Evolutionary conservation across 352 stramenopile genomes (phyloP).

Genomic region (Paralagenidium karlingii): DNA sequence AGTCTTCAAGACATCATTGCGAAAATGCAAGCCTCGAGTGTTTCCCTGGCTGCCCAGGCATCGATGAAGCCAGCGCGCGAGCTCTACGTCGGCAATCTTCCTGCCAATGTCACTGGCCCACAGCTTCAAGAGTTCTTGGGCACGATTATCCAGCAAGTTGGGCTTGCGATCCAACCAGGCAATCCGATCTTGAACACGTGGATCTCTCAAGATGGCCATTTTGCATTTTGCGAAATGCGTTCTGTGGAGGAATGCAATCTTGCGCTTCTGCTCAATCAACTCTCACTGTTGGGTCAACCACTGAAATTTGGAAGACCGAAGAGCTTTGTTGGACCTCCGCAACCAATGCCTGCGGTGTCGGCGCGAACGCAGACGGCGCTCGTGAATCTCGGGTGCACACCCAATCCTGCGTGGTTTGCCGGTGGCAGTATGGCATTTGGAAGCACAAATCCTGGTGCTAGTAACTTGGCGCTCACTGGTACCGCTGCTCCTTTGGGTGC

Average conservation of each 20-base stretch:
- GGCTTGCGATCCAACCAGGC: constrained; percentile 53
- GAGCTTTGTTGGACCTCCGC: constrained; percentile 73
- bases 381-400: constrained; percentile 65
- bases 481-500: background rate
- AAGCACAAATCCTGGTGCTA: no score
- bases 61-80: constrained; percentile 73
- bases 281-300: constrained; percentile 62
- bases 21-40: constrained; percentile 78
- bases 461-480: constrained; percentile 3
- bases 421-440: constrained; percentile 7
- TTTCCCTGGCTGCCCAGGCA: constrained; percentile 54
- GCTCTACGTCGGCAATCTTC: constrained; percentile 78
- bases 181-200: constrained; percentile 80
- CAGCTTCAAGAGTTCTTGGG: constrained; percentile 79
- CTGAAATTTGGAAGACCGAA: constrained; percentile 78
- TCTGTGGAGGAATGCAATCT: constrained; percentile 80
- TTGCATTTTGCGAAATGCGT: constrained; percentile 83
- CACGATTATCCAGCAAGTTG: constrained; percentile 82
- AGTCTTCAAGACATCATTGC: constrained; percentile 82
- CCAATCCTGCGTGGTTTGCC: constrained; percentile 67
- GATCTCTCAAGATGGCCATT: constrained; percentile 78
- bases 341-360: constrained; percentile 55
- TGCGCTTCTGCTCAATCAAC: constrained; percentile 69
- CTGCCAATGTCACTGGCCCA: constrained; percentile 64
- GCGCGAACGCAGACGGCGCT: constrained; percentile 65